These are phyloP conservation scores for Solanum ossicruentum DNA, from an alignment of 257 asterid species.

Conservation along the genomic window DNA sequence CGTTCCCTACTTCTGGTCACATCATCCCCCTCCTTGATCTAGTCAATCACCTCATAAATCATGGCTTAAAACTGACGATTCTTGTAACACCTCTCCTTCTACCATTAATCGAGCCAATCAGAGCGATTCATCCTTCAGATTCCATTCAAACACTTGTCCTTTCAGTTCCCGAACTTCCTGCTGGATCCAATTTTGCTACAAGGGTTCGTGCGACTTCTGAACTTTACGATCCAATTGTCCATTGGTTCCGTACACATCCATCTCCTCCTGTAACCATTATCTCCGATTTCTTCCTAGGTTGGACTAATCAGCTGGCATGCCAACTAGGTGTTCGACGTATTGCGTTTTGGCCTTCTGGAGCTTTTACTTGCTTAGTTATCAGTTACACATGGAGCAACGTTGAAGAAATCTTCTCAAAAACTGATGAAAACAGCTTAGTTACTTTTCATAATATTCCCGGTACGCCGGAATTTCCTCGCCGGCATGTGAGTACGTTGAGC, in stretches of 20 bases:
- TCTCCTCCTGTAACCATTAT: constrained; percentile 10
- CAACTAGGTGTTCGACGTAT: constrained; percentile 9
- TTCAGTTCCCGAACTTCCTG: background rate
- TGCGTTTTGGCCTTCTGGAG: constrained; percentile 12
- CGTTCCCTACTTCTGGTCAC: constrained; percentile 17
- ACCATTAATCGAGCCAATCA: constrained; percentile 11
- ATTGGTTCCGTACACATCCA: constrained; percentile 16
- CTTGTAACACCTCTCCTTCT: constrained; percentile 8
- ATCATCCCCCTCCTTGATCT: constrained; percentile 17
- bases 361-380: background rate
- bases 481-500: background rate
- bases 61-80: constrained; percentile 4
- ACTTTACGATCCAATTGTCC: background rate
- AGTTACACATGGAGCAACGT: background rate
- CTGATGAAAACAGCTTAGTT: background rate
- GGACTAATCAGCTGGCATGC: constrained; percentile 8
- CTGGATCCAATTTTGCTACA: background rate
- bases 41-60: constrained; percentile 7
- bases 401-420: background rate
- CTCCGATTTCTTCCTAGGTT: constrained; percentile 18
- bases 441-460: constrained; percentile 2
- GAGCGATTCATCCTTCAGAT: background rate
- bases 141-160: constrained; percentile 9
- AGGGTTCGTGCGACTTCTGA: background rate
- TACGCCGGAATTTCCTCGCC: background rate